phyloP scores from a whole-genome alignment of 768 basidiomycete genomes.

The Baorangia bicolor region DNA sequence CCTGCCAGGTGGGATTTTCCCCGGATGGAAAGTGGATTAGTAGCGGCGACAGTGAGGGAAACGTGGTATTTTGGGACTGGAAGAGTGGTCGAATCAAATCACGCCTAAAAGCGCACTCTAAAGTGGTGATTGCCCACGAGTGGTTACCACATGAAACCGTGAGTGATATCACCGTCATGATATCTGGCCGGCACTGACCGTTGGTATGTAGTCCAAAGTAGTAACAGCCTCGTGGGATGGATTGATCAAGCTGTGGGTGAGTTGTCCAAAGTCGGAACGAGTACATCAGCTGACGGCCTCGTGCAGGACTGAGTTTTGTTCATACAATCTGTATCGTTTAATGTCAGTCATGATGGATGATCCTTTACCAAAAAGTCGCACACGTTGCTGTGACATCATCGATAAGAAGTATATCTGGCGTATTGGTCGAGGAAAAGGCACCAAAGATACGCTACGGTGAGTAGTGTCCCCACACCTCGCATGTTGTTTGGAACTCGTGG shows the following conservation, averaged over 20 bases:
- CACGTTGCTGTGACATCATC: background rate
- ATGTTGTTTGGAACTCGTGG: background rate
- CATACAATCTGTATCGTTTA: conserved; percentile 5
- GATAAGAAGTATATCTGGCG: conserved; percentile 1
- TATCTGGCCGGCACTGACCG: conserved; percentile 9
- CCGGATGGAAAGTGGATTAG: conserved; percentile 99
- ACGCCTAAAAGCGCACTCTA: conserved; percentile 81
- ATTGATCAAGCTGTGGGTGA: conserved; percentile 94
- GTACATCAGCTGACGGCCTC: conserved; percentile 1
- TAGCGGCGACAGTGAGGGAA: conserved; percentile 92
- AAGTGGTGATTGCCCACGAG: conserved; percentile 97
- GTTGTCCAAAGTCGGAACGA: conserved; percentile 26
- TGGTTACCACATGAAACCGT: conserved; percentile 98
- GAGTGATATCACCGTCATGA: conserved; percentile 34
- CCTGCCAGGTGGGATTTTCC: conserved; percentile 95
- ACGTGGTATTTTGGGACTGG: conserved; percentile 99
- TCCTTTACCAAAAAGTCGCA: background rate
- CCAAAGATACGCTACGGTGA: background rate
- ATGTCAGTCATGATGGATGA: background rate
- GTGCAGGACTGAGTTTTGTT: conserved; percentile 32
- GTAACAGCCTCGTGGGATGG: conserved; percentile 98
- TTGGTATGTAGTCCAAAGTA: conserved; percentile 76
- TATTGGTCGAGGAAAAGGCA: background rate
- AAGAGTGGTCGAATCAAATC: conserved; percentile 97
- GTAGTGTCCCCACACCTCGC: conserved; percentile 4